phyloP scores from a whole-genome alignment of 2,329 filamentous ascomycete species.

The Fusarium foetens region DNA sequence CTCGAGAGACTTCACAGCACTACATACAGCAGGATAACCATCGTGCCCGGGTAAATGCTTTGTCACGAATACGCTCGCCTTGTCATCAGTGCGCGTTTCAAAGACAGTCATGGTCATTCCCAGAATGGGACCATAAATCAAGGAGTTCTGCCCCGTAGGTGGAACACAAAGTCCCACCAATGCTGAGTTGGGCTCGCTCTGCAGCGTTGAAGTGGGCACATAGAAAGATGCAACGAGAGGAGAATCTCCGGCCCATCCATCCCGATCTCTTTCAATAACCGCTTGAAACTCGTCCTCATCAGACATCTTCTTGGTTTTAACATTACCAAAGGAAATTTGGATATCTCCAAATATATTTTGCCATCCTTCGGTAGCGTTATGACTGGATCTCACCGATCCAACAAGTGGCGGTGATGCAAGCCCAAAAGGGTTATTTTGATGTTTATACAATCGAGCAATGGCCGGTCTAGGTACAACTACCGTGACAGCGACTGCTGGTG shows the following conservation, averaged over 20 bases:
- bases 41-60: constrained; percentile 51
- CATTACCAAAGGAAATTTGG: constrained; percentile 55
- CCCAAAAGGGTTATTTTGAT: constrained; percentile 16
- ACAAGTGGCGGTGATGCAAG: constrained; percentile 45
- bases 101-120: constrained; percentile 47
- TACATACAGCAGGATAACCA: constrained; percentile 42
- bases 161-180: constrained; percentile 49
- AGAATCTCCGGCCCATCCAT: constrained; percentile 52
- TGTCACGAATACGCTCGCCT: constrained; percentile 49
- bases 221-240: constrained; percentile 56
- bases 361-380: constrained; percentile 42
- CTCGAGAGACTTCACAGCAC: constrained; percentile 36
- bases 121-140: constrained; percentile 41
- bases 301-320: constrained; percentile 41
- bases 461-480: constrained; percentile 48
- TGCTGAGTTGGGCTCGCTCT: constrained; percentile 46
- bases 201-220: constrained; percentile 50
- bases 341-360: constrained; percentile 53
- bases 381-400: constrained; percentile 45
- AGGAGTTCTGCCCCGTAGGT: constrained; percentile 38
- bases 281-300: constrained; percentile 48
- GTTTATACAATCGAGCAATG: constrained; percentile 45
- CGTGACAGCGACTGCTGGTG: constrained; percentile 51
- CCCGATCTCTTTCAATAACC: constrained; percentile 48
- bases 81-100: constrained; percentile 46